Base-by-base conservation (phyloP, 2,329 filamentous ascomycete genomes). In the Erysiphe pulchra region DNA sequence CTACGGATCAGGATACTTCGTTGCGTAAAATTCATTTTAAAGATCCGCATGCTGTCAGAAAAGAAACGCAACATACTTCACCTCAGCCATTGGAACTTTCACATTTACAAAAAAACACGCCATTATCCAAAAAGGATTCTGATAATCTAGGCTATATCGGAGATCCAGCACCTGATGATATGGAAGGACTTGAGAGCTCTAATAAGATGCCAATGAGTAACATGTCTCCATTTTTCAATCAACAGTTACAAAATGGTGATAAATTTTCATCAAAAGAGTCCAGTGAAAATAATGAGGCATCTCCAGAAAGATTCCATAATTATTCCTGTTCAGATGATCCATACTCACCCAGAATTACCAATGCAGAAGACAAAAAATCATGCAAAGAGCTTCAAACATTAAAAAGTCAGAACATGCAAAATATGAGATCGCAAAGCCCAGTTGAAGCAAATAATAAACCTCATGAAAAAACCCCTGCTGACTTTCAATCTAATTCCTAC, bases 401-500 rank as follows among this genome's bases (percentile, higher is more conserved):
- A 18, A 13, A 39, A 12, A 6, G 16, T 3, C 37, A 12, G 2
- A 39, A 39, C 8, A 18, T 10, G 16, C 37, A 39, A 4, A 18
- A 39, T 39, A 6, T 39, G 2, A 11, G 6, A 39, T 11, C 16
- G 11, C 37, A 39, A 16, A 39, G 11, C 10, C 13, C 37, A 18
- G 20, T 9, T 39, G 4, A 39, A 18, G 20, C 6, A 10, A 13
- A 30, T 13, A n/a, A 13, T n/a, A 20, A 10, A 20, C 16, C n/a
- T 37, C 33, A 31, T 8, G 16, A 39, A 16, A 24, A 32, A 24
- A 31, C 20, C 10, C 14, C 16, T 28, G 16, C 16, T 18, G 16
- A 4, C 20, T 44, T 50, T 16, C 48, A 50, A 20, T 48, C 48
- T n/a, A 47, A 45, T 16, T 49, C 50, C 13, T 50, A 51, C 28